A percentile compares a stretch with the other conserved stretches of the same genome.
Conservation (phyloP, 2,329 filamentous ascomycete species). For the Rutstroemia sydowiana region DNA sequence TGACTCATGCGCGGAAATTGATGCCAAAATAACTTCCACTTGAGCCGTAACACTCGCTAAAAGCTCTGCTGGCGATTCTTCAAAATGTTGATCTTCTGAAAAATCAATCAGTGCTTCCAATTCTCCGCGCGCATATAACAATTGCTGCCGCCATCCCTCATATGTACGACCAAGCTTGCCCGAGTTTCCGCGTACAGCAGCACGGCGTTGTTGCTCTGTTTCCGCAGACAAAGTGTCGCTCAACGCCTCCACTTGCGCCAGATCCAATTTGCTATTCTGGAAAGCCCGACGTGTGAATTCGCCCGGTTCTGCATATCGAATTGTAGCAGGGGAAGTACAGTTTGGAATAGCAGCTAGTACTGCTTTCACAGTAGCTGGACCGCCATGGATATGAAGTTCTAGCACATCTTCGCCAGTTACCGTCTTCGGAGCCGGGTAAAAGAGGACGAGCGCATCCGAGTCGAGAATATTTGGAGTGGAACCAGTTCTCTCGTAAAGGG, state of each 20-base stretch:
- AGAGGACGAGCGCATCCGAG: conserved; percentile 59
- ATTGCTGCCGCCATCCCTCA: conserved; percentile 68
- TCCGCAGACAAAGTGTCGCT: conserved; percentile 58
- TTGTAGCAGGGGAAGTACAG: conserved; percentile 33
- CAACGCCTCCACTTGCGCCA: conserved; percentile 72
- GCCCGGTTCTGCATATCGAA: conserved; percentile 88
- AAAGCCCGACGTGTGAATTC: conserved; percentile 95
- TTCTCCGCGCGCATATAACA: conserved; percentile 80
- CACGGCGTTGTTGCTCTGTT: conserved; percentile 86
- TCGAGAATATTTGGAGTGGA: conserved; percentile 43
- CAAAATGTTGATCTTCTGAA: conserved; percentile 93
- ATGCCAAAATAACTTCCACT: conserved; percentile 50
- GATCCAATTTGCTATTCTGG: conserved; percentile 73
- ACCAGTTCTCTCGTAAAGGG: conserved; percentile 55
- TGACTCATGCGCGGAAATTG: conserved; percentile 61
- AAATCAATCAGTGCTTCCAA: conserved; percentile 96
- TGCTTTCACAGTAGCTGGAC: conserved; percentile 79
- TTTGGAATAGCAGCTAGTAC: conserved; percentile 70
- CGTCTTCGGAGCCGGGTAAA: conserved; percentile 73
- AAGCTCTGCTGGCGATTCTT: conserved; percentile 71
- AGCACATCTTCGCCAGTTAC: conserved; percentile 90
- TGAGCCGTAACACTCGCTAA: conserved; percentile 61
- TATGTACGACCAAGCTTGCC: conserved; percentile 67
- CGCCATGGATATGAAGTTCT: conserved; percentile 92
- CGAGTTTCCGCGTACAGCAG: conserved; percentile 72